Conservation (phyloP, 768 basidiomycete genomes). For the Tylopilus felleus region DNA sequence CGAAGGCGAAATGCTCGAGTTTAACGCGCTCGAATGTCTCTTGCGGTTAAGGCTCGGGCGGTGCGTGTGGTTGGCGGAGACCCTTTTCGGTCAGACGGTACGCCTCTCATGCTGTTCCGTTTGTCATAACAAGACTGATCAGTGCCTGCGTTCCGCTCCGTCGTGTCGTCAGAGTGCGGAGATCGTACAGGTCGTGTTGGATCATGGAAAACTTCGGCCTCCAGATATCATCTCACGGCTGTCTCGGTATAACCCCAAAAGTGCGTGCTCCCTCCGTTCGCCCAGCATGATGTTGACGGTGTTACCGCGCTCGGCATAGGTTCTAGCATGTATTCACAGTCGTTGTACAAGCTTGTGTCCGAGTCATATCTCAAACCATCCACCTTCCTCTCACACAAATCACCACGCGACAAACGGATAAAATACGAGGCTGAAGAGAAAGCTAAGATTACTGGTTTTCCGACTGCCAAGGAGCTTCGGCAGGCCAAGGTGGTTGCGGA, state of each 20-base stretch:
- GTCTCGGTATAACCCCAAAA: slow-evolving; percentile 52
- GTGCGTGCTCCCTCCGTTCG: slow-evolving; percentile 35
- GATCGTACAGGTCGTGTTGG: slow-evolving; percentile 71
- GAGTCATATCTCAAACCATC: slow-evolving; percentile 76
- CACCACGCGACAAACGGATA: slow-evolving; percentile 77
- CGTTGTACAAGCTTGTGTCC: slow-evolving; percentile 68
- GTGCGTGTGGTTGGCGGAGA: slow-evolving; percentile 71
- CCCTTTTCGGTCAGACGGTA: slow-evolving; percentile 69
- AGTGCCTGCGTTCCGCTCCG: too few species aligned
- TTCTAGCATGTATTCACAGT: slow-evolving; percentile 50
- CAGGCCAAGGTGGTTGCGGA: slow-evolving; percentile 66
- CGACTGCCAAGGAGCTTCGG: slow-evolving; percentile 75
- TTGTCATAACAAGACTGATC: not conserved
- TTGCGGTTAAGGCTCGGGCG: slow-evolving; percentile 78
- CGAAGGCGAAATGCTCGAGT: slow-evolving; percentile 74
- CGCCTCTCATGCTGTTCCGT: slow-evolving; percentile 23
- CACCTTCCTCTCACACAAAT: slow-evolving; percentile 71
- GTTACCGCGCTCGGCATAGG: slow-evolving; percentile 18
- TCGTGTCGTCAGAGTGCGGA: slow-evolving; percentile 55
- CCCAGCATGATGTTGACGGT: not conserved
- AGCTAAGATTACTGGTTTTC: slow-evolving; percentile 68
- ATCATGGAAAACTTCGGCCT: slow-evolving; percentile 82
- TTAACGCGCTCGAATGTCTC: slow-evolving; percentile 82
- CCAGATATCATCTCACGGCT: slow-evolving; percentile 62
- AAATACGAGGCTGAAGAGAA: slow-evolving; percentile 79